phyloP scores from a whole-genome alignment of 345 rosid species.

The Durio zibethinus region DNA sequence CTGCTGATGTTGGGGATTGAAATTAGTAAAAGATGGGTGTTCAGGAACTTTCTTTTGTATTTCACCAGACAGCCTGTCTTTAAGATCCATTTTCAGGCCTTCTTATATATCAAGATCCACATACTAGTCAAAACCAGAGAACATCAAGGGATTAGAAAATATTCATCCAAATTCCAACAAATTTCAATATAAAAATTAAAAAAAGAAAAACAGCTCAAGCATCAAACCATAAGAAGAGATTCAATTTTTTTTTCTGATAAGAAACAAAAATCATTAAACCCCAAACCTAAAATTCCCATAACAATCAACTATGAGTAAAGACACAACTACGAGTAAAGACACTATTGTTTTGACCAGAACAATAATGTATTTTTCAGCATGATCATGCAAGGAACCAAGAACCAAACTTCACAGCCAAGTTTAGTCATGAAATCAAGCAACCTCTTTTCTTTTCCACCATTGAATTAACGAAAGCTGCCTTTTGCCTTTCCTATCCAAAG shows the following conservation, averaged over 20 bases:
- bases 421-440: neutral
- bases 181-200: neutral
- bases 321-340: no score
- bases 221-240: neutral
- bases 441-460: neutral
- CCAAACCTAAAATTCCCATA: neutral
- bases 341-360: neutral
- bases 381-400: neutral
- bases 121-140: slow-evolving; percentile 16
- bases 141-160: slow-evolving; percentile 4
- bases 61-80: slow-evolving; percentile 40
- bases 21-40: slow-evolving; percentile 34
- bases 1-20: slow-evolving; percentile 38
- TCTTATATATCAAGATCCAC: slow-evolving; percentile 11
- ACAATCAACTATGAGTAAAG: neutral
- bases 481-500: neutral
- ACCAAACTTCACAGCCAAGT: slow-evolving; percentile 7
- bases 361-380: neutral
- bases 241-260: no score
- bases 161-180: neutral
- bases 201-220: neutral
- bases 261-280: neutral
- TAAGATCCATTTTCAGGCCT: slow-evolving; percentile 50
- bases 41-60: slow-evolving; percentile 31
- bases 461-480: neutral